Base-by-base conservation (phyloP, 2,329 filamentous ascomycete genomes). In the Cercospora berteroae region DNA sequence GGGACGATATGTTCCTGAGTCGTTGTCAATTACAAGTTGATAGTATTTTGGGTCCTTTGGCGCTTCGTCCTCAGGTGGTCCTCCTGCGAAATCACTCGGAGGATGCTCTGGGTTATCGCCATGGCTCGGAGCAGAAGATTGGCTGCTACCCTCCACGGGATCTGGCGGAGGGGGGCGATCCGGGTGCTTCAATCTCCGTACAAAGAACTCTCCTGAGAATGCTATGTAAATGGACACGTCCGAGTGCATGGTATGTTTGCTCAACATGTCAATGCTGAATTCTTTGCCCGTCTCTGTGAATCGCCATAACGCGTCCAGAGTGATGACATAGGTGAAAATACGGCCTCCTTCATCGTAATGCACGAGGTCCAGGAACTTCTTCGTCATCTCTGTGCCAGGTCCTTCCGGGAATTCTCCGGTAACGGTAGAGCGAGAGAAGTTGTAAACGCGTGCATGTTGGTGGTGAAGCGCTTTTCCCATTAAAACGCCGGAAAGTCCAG, bases 261-360 rank as follows among this genome's bases (percentile, higher is more conserved):
- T 93, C 74, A 98, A 81, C 78, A 97, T 83, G 80, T 97, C 94
- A 74, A 98, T 93, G 62, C 94, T 93, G 67, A 97, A 97, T 75
- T 97, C 94, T 74, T 95, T 95, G 31, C 94, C 94, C 0, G 94
- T 98, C 79, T 97, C 94, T 0, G 94, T 97, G 80, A 97, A 97
- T 56, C 93, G 90, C 76, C 96, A 87, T 63, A 94, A 84, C 5
- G 90, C 91, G 75, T 98, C 94, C 6, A 97, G 85, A 0, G 93
- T 96, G 23, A 98, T 83, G 27, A 97, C 90, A 73, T 97, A 98
- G 23, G 94, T 98, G 76, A 95, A 97, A 65, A 96, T 88, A 12
- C 93, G 88, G 1, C 91, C 90, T 18, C 93, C 94, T 74, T 95
- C 87, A 74, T 94, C 93, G 76, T 90, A 94, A 74, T 97, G 93